Conservation (phyloP, 176 grass and related monocot genomes). For the Avena eriantha region DNA sequence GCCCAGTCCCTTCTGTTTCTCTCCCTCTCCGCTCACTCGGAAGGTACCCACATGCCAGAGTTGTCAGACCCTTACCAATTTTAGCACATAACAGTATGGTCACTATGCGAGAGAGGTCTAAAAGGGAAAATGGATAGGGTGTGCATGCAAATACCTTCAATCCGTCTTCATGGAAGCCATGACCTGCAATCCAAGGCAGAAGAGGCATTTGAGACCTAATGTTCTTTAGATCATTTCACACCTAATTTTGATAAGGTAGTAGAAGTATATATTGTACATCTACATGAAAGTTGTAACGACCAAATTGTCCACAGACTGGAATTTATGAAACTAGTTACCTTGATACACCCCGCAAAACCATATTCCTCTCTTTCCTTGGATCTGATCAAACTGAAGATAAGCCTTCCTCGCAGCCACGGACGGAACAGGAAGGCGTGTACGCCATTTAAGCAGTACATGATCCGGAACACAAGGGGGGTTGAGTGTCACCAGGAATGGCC, state of each 20-base stretch:
- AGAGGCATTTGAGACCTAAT: conserved; percentile 4
- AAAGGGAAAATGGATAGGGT: background rate
- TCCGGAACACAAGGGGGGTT: conserved; percentile 20
- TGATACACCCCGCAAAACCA: conserved; percentile 17
- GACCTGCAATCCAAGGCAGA: background rate
- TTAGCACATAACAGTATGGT: conserved; percentile 9
- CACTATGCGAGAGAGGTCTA: background rate
- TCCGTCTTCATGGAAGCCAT: conserved; percentile 15
- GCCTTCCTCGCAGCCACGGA: background rate
- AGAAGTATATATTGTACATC: background rate
- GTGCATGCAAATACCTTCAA: background rate
- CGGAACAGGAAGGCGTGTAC: conserved; percentile 1
- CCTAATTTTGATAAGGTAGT: background rate
- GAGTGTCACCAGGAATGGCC: conserved; percentile 14
- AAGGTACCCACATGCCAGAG: background rate
- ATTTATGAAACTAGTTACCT: background rate
- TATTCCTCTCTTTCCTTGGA: conserved; percentile 30
- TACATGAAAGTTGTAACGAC: background rate
- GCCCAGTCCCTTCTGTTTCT: background rate
- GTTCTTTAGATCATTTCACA: background rate
- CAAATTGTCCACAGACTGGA: background rate
- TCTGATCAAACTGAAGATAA: conserved; percentile 17
- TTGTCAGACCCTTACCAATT: background rate
- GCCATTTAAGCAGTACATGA: conserved; percentile 11
- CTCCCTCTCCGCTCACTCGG: background rate